phyloP scores from a whole-genome alignment of 2,329 filamentous ascomycete genomes.

The Xylariaceae sp. region DNA sequence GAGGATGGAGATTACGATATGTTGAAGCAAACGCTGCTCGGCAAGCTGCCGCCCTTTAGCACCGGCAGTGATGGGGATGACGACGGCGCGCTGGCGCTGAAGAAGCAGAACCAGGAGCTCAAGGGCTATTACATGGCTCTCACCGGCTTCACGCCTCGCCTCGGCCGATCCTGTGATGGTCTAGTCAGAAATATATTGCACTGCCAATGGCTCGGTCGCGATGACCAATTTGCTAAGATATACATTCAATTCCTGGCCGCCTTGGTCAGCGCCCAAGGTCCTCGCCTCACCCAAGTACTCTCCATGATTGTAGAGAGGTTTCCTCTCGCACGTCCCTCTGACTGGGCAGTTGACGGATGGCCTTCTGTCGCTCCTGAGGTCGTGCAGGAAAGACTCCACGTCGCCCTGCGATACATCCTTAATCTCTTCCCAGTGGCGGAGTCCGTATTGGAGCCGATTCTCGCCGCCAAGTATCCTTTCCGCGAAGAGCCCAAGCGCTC shows the following conservation, averaged over 20 bases:
- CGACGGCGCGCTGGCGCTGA: constrained; percentile 37
- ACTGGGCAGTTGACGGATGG: constrained; percentile 48
- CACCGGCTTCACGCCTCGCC: constrained; percentile 54
- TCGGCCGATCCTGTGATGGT: constrained; percentile 54
- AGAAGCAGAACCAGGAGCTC: constrained; percentile 45
- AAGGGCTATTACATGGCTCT: constrained; percentile 59
- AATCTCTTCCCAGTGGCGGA: constrained; percentile 76
- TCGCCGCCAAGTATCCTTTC: constrained; percentile 68
- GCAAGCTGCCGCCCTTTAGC: constrained; percentile 35
- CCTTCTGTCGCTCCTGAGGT: constrained; percentile 55
- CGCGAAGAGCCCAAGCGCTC: constrained; percentile 68
- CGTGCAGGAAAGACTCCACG: constrained; percentile 70
- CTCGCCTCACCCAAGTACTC: constrained; percentile 68
- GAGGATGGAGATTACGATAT: constrained; percentile 57
- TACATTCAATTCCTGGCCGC: constrained; percentile 65
- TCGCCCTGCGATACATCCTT: constrained; percentile 68
- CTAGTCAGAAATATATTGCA: constrained; percentile 55
- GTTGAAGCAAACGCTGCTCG: constrained; percentile 55
- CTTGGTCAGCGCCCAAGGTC: constrained; percentile 76
- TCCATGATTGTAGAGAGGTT: constrained; percentile 79
- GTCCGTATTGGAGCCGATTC: constrained; percentile 60
- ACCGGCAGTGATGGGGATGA: constrained; percentile 39
- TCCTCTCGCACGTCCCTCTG: constrained; percentile 44
- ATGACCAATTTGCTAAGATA: constrained; percentile 59
- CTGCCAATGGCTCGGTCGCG: constrained; percentile 60